Conservation (phyloP, 306 rosid species). For the Purshia tridentata region DNA sequence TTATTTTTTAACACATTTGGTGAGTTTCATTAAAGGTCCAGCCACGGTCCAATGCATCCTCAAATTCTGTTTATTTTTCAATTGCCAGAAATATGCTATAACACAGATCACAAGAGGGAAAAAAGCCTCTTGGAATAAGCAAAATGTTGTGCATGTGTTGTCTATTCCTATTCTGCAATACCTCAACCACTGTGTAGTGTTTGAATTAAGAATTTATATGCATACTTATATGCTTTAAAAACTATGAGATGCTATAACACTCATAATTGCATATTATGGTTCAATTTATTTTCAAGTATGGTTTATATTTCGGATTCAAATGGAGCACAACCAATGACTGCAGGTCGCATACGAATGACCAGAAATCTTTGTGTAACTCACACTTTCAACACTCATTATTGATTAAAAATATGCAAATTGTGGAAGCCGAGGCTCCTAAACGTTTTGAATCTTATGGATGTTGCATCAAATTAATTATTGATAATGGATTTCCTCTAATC, state of each 20-base stretch:
- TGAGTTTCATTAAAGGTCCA: not conserved
- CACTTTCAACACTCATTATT: not conserved
- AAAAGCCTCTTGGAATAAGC: constrained; percentile 4
- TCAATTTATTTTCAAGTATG: constrained; percentile 1
- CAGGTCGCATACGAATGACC: not conserved
- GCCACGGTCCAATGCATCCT: not conserved
- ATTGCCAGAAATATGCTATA: not conserved
- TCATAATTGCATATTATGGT: not conserved
- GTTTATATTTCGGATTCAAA: constrained; percentile 11
- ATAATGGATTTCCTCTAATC: not conserved
- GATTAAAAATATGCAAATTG: not conserved
- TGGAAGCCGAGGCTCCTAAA: not conserved
- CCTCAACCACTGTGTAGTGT: constrained; percentile 2
- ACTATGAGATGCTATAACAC: constrained; percentile 1
- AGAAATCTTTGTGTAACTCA: constrained; percentile 2
- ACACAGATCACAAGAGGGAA: constrained; percentile 6
- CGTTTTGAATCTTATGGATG: not conserved
- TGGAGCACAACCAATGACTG: not conserved
- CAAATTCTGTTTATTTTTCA: not conserved
- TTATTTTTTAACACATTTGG: not conserved
- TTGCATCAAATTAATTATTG: not conserved
- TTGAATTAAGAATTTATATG: constrained; percentile 20
- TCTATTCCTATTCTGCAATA: constrained; percentile 19
- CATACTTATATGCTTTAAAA: not conserved
- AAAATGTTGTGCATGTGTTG: constrained; percentile 18